Evolutionary conservation across 345 rosid genomes (phyloP).

Genomic region (Eucalyptus guilfoylei): DNA sequence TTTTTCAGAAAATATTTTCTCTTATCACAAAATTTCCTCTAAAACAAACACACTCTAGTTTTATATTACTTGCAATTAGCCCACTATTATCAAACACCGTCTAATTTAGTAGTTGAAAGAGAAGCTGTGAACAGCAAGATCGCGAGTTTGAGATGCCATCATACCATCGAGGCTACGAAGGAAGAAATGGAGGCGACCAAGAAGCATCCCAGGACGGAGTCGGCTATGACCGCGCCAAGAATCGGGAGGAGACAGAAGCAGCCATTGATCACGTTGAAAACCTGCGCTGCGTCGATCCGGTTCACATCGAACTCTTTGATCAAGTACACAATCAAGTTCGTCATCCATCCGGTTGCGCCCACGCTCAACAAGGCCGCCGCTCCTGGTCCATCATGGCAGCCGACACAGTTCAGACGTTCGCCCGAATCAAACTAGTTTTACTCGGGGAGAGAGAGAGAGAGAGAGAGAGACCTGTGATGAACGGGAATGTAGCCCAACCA

Average conservation of each 20-base stretch:
- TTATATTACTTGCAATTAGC: not conserved
- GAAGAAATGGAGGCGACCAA: conserved; percentile 9
- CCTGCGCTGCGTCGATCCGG: conserved; percentile 14
- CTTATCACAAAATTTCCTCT: not conserved
- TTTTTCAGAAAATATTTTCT: not conserved
- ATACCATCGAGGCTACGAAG: conserved; percentile 17
- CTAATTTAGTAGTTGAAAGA: not conserved
- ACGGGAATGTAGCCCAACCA: conserved; percentile 44
- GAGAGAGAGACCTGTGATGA: conserved; percentile 20
- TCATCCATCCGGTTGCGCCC: conserved; percentile 12
- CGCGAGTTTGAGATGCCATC: not conserved
- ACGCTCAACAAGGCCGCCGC: not conserved
- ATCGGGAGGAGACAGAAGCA: conserved; percentile 1
- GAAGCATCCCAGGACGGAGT: conserved; percentile 30
- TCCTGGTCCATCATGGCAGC: not conserved
- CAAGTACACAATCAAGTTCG: conserved; percentile 17
- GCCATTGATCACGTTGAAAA: conserved; percentile 5
- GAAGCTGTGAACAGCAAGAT: not conserved
- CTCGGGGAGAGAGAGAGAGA: not conserved
- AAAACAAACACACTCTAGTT: not conserved
- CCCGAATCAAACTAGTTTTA: not conserved
- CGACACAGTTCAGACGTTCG: not conserved
- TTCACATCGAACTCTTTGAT: conserved; percentile 7
- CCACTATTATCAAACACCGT: not conserved
- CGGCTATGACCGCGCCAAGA: conserved; percentile 19